Evolutionary conservation across 805 yeast genomes (phyloP).

Genomic region (Nakazawaea sp.): DNA sequence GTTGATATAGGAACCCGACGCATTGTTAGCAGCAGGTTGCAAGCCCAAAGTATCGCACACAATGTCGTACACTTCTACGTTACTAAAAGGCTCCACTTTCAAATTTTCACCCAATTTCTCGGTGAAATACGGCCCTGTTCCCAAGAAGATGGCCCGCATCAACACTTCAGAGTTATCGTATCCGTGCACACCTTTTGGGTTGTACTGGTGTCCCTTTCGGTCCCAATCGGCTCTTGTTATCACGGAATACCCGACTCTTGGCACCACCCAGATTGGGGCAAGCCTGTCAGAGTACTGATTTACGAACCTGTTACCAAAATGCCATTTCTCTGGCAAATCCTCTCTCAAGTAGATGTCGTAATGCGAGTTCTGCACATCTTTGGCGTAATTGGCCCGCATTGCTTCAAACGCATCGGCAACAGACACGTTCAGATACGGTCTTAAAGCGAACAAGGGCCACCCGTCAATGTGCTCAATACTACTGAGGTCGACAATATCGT

Average conservation of each 20-base stretch:
- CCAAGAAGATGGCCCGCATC: conserved; percentile 81
- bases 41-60: conserved; percentile 56
- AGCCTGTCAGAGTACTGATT: conserved; percentile 46
- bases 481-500: conserved; percentile 54
- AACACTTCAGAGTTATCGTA: conserved; percentile 69
- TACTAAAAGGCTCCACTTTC: conserved; percentile 57
- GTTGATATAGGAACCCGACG: conserved; percentile 29
- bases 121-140: conserved; percentile 71
- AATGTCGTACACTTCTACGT: conserved; percentile 67
- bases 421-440: conserved; percentile 40
- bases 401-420: conserved; percentile 41
- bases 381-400: conserved; percentile 25
- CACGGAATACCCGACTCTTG: conserved; percentile 73
- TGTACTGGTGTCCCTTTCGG: conserved; percentile 38
- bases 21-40: conserved; percentile 56
- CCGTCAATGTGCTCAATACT: conserved; percentile 65
- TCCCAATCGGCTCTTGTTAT: conserved; percentile 55
- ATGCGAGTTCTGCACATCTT: conserved; percentile 20
- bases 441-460: conserved; percentile 79
- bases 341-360: conserved; percentile 47
- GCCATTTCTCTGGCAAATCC: conserved; percentile 45
- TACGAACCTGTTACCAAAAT: conserved; percentile 43
- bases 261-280: conserved; percentile 84
- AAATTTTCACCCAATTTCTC: conserved; percentile 23
- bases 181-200: conserved; percentile 80